Base-by-base conservation (phyloP, 2,329 filamentous ascomycete species). In the Alternaria arbusti region DNA sequence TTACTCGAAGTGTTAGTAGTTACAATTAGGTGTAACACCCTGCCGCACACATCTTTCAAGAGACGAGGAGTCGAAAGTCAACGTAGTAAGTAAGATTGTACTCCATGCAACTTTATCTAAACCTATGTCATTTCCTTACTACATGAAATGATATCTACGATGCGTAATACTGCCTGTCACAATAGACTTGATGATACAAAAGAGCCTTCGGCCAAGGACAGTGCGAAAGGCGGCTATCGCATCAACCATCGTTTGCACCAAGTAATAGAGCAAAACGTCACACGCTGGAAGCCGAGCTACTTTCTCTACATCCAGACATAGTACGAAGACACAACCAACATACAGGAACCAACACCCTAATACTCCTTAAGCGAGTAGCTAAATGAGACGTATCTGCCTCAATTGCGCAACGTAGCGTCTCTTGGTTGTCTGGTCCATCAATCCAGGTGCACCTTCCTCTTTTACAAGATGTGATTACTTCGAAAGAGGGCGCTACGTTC, bases 1-100 rank as follows among this genome's bases (percentile, higher is more conserved):
- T 1, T 36, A n/a, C 13, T 36, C 0, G 10, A 0, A 36, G 32
- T 36, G 0, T n/a, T 10, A 4, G 7, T n/a, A n/a, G 15, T 36
- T 0, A n/a, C 8, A n/a, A 36, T 36, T 1, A 5, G 15, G 7
- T n/a, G 7, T 36, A 3, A n/a, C 15, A 36, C n/a, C 15, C 8
- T 2, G 32, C 32, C 3, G 4, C 15, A 15, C 32, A n/a, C 4
- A 36, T n/a, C 0, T 9, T n/a, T n/a, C 32, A 36, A 36, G 32
- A n/a, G 7, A 36, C 32, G 7, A 36, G 7, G 32, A 9, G 32
- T 36, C 0, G 1, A n/a, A 9, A 9, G 4, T 5, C 4, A 0
- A 36, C 9, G 30, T 15, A 36, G 6, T 36, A 36, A n/a, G 30
- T 32, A 8, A 32, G 13, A 36, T 4, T 36, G n/a, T 15, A 4